Conservation (phyloP, 108 stramenopile species). For the Fragilaria radians region DNA sequence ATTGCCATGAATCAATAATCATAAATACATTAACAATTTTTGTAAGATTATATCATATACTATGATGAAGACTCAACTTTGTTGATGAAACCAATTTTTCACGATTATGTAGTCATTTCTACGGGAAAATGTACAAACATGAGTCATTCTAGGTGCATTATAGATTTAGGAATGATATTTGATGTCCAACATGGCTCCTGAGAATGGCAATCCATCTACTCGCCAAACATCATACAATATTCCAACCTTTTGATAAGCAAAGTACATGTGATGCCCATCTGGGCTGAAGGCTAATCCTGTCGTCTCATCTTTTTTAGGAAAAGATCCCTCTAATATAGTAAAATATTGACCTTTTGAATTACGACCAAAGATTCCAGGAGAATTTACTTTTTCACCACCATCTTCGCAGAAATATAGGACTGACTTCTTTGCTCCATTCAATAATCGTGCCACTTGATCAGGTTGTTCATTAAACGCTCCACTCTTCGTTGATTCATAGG, state of each 20-base stretch:
- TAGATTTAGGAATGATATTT: no score
- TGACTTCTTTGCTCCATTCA: conserved; percentile 1
- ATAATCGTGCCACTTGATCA: conserved; percentile 23
- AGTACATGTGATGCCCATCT: conserved; percentile 37
- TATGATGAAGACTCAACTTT: no score
- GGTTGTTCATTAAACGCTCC: conserved; percentile 29
- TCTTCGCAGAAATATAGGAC: conserved; percentile 56
- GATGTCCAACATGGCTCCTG: conserved; percentile 2
- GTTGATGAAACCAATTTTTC: no score
- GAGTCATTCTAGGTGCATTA: no score
- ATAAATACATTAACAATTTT: no score
- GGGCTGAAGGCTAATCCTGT: conserved; percentile 54
- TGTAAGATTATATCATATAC: no score
- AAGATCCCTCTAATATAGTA: conserved; percentile 23
- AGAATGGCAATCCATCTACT: conserved; percentile 38
- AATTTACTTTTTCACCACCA: conserved; percentile 8
- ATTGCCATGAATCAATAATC: no score
- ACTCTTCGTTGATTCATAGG: conserved; percentile 10
- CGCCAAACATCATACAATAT: conserved; percentile 36
- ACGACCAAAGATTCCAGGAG: conserved; percentile 33
- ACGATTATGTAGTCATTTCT: no score
- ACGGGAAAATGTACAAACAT: no score
- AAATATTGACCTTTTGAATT: conserved; percentile 23
- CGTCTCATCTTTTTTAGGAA: conserved; percentile 24
- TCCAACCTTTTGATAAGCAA: conserved; percentile 36